These are phyloP conservation scores for Phytophthora sansomeana DNA, from an alignment of 352 stramenopile species.

Conservation along the genomic window DNA sequence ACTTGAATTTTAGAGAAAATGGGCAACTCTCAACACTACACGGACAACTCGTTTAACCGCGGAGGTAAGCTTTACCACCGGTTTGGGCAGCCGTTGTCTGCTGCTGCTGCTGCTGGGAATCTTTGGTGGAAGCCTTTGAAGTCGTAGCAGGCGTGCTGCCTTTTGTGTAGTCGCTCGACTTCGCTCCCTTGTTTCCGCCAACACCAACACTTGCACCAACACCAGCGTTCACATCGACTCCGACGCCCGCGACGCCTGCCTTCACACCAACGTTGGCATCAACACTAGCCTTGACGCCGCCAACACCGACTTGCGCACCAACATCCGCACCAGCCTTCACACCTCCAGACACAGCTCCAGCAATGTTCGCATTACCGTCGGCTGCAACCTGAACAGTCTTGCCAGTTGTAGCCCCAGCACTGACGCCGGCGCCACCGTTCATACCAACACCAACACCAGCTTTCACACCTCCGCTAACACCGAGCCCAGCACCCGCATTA, in stretches of 20 bases:
- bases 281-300: constrained; percentile 1
- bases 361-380: background rate
- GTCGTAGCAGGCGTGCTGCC: background rate
- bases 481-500: background rate
- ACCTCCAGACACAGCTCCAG: background rate
- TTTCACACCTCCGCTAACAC: background rate
- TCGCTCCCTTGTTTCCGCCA: background rate
- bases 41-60: background rate
- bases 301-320: background rate
- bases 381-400: background rate
- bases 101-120: background rate
- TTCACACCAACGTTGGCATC: background rate
- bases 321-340: background rate
- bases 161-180: background rate
- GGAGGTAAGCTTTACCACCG: background rate
- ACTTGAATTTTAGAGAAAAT: background rate
- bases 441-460: background rate
- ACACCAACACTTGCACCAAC: background rate
- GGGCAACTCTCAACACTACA: background rate
- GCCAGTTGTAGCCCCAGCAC: too few species aligned
- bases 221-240: background rate
- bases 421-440: background rate
- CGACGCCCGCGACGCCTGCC: background rate
- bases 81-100: background rate
- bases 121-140: background rate